Evolutionary conservation across 805 yeast species (phyloP).

Genomic region (Hyphopichia homilentoma): DNA sequence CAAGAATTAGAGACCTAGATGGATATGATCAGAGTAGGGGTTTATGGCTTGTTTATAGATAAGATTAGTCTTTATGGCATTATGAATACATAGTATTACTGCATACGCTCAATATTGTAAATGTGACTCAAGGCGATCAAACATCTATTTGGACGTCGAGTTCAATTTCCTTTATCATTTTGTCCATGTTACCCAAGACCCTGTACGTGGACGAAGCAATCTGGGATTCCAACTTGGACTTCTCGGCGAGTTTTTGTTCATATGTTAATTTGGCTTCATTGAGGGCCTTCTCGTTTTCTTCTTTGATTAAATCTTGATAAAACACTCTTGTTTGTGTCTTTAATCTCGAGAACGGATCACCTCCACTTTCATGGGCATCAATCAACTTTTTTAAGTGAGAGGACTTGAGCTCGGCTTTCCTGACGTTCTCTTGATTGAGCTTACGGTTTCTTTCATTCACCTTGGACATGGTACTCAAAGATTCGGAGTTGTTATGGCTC

Average conservation of each 20-base stretch:
- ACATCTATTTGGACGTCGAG: conserved; percentile 37
- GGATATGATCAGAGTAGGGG: no score
- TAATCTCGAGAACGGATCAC: conserved; percentile 86
- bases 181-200: conserved; percentile 56
- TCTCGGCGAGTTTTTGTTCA: conserved; percentile 35
- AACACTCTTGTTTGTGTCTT: conserved; percentile 84
- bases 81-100: no score
- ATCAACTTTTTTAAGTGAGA: conserved; percentile 46
- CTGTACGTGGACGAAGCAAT: conserved; percentile 52
- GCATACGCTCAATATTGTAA: no score
- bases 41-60: no score
- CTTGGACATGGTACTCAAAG: conserved; percentile 53
- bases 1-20: conserved; percentile 28
- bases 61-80: no score
- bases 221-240: conserved; percentile 40
- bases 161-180: conserved; percentile 42
- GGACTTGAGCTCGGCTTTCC: conserved; percentile 72
- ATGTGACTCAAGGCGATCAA: no score
- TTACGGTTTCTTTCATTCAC: conserved; percentile 85
- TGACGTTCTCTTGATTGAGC: conserved; percentile 69
- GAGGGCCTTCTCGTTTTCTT: conserved; percentile 57
- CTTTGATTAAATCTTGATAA: conserved; percentile 55
- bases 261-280: conserved; percentile 49
- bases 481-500: conserved; percentile 31
- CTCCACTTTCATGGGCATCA: conserved; percentile 16